A percentile compares a stretch with the other conserved stretches of the same genome.
Conservation (phyloP, 805 yeast species). For the Wickerhamiella australiensis region DNA sequence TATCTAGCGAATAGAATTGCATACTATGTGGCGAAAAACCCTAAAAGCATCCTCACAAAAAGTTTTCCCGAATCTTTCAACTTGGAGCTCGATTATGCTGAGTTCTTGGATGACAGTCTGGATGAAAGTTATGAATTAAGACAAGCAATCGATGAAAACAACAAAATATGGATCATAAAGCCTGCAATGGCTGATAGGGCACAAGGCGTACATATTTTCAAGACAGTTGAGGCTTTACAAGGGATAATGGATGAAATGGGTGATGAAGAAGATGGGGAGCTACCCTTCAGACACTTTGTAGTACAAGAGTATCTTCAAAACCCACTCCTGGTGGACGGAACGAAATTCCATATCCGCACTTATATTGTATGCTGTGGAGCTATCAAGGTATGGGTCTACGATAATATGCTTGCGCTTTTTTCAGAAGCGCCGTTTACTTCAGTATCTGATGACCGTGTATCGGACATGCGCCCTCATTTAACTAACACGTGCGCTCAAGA, state of each 20-base stretch:
- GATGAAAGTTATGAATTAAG: constrained; percentile 87
- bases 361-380: constrained; percentile 70
- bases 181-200: constrained; percentile 98
- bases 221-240: constrained; percentile 67
- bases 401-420: constrained; percentile 69
- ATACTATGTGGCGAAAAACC: constrained; percentile 61
- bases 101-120: constrained; percentile 82
- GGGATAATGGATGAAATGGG: constrained; percentile 76
- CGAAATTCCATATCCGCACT: constrained; percentile 81
- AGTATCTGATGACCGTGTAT: constrained; percentile 26
- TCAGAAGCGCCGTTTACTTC: constrained; percentile 43
- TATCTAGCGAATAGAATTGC: constrained; percentile 76
- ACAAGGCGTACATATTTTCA: constrained; percentile 82
- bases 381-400: constrained; percentile 65
- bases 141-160: constrained; percentile 53
- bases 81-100: constrained; percentile 88
- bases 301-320: constrained; percentile 65
- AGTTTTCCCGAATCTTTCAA: constrained; percentile 68
- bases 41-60: constrained; percentile 43
- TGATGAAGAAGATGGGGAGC: constrained; percentile 44
- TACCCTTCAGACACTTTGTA: constrained; percentile 76
- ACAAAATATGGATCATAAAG: constrained; percentile 73
- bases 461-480: constrained; percentile 58
- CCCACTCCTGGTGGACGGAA: constrained; percentile 59
- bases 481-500: constrained; percentile 86